Percentiles rank a stretch among this genome's conserved stretches.
Conservation (phyloP, 2,329 filamentous ascomycete species). For the Diaporthe citriasiana region DNA sequence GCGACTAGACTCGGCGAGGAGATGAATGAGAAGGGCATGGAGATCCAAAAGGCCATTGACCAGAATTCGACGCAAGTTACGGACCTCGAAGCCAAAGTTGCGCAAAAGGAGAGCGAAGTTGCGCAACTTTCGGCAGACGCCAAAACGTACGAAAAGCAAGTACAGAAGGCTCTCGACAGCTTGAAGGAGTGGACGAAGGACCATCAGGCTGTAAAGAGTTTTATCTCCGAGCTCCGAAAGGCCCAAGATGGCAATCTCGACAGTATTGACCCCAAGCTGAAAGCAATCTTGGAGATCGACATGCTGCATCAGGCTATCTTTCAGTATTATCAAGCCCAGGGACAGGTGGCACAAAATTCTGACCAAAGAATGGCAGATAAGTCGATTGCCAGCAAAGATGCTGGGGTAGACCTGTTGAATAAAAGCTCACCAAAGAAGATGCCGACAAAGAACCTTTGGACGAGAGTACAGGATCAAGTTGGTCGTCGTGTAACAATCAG, state of each 20-base stretch:
- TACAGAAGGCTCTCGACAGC: slow-evolving; percentile 18
- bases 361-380: not conserved
- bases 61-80: slow-evolving; percentile 6
- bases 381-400: not conserved
- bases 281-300: slow-evolving; percentile 37
- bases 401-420: not conserved
- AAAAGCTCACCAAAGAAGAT: not conserved
- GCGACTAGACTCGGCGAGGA: not conserved
- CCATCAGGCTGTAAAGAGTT: not conserved
- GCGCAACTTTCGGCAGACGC: slow-evolving; percentile 29
- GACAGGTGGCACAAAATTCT: not conserved
- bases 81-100: slow-evolving; percentile 26
- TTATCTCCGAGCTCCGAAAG: slow-evolving; percentile 18
- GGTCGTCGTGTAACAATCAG: slow-evolving; percentile 37
- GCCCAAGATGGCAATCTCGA: slow-evolving; percentile 15
- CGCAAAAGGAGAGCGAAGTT: slow-evolving; percentile 26
- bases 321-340: slow-evolving; percentile 26
- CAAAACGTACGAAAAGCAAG: slow-evolving; percentile 27
- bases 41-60: slow-evolving; percentile 4
- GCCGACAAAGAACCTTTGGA: not conserved
- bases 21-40: not conserved
- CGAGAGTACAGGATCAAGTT: slow-evolving; percentile 13
- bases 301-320: slow-evolving; percentile 34
- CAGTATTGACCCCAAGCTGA: slow-evolving; percentile 29
- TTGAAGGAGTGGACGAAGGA: slow-evolving; percentile 36